Evolutionary conservation across 2,329 filamentous ascomycete genomes (phyloP), one percentile per base, ranked within the genome.

Genomic region (Penicillium crustosum): DNA sequence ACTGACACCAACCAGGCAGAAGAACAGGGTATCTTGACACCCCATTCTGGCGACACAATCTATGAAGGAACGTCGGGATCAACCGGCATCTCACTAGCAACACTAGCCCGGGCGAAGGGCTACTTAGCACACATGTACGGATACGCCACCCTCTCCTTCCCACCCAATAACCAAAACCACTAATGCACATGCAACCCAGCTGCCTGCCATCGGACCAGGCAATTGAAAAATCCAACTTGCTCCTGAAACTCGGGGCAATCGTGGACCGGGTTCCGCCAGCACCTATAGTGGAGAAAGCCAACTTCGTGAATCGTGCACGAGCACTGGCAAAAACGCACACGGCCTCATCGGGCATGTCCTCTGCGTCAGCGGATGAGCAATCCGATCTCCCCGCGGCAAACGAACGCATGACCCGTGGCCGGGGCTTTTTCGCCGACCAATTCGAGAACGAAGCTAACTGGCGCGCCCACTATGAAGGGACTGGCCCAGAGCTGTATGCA

Each of bases 31-130:
- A 80, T 93, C 19, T 78, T 99, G 45, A 83, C 82, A 0, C 93
- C 94, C 0, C 81, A 89, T 65, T 87, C 89, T 23, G 93, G 93
- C 60, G 94, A 99, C 74, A 95, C 90, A 43, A 92, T 99, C 69
- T 99, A 97, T 76, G 94, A 99, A 79, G 94, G 94, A 64, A 99
- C 94, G 1, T 93, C 96, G 17, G 94, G 94, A 59, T 96, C 91
- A 71, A 99, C 94, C 0, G 94, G 94, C 23, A 97, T 99, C 67
- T 97, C 93, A 17, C 82, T 99, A 10, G 94, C 94, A 3, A 90
- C 90, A 0, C 85, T 99, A 50, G 93, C 91, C 49, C 85, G 93
- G 66, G 93, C 94, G 23, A 85, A 87, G 74, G 94, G 94, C 35
- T 97, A 97, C 78, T 85, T 88, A 64, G 92, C 92, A 33, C 90